phyloP scores from a whole-genome alignment of 2,329 filamentous ascomycete species.

The Apiospora saccharicola region DNA sequence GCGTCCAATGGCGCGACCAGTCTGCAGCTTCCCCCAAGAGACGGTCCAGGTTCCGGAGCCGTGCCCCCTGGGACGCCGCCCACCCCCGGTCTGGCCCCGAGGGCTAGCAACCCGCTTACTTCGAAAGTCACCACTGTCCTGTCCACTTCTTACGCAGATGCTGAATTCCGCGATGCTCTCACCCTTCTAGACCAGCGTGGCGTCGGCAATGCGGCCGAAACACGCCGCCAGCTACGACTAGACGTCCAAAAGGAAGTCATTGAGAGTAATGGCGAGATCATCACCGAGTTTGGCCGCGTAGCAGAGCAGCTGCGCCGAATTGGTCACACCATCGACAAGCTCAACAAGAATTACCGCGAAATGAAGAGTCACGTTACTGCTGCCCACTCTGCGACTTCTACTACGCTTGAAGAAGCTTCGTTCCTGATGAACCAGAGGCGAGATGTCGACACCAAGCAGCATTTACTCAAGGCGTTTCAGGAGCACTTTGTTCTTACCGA shows the following conservation, averaged over 20 bases:
- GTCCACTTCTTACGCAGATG: constrained; percentile 90
- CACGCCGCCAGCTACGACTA: constrained; percentile 78
- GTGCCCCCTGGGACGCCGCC: constrained; percentile 33
- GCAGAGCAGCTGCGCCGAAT: constrained; percentile 92
- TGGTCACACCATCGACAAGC: constrained; percentile 75
- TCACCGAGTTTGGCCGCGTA: constrained; percentile 87
- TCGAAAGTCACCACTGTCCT: constrained; percentile 85
- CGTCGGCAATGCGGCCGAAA: constrained; percentile 77
- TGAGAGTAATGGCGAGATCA: constrained; percentile 87
- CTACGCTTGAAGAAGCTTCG: constrained; percentile 79
- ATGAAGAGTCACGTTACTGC: constrained; percentile 80
- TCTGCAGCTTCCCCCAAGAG: constrained; percentile 38
- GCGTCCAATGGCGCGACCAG: constrained; percentile 21
- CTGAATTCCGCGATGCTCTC: constrained; percentile 88
- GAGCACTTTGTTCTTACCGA: constrained; percentile 86
- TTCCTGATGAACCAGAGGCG: constrained; percentile 75
- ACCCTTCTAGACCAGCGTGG: constrained; percentile 76
- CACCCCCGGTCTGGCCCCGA: constrained; percentile 41
- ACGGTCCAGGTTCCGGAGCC: constrained; percentile 36
- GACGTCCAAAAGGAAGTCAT: constrained; percentile 93
- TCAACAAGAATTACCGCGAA: constrained; percentile 81
- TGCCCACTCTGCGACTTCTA: constrained; percentile 77
- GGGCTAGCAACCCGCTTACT: constrained; percentile 71
- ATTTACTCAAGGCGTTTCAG: constrained; percentile 78
- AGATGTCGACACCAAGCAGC: constrained; percentile 81